A percentile compares a stretch with the other conserved stretches of the same genome.
Conservation (phyloP, 257 asterid species). For the Nemophila menziesii region DNA sequence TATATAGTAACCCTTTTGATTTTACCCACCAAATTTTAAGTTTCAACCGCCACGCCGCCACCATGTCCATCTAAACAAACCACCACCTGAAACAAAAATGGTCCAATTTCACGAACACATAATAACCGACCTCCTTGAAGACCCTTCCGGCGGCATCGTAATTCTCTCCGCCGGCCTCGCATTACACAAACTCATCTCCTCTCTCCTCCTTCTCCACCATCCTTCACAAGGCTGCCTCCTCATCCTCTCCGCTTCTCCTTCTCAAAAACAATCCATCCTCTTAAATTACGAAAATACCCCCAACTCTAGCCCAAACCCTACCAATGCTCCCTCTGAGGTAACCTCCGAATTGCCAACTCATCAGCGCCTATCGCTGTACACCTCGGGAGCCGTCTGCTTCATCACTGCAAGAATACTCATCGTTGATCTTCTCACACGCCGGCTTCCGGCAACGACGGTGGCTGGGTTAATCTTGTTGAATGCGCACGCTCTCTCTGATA, state of each 20-base stretch:
- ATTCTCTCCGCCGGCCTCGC: constrained; percentile 78
- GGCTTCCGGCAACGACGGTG: constrained; percentile 52
- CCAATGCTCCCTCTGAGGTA: constrained; percentile 39
- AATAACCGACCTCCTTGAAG: constrained; percentile 70
- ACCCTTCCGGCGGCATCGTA: constrained; percentile 68
- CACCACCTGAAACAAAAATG: constrained; percentile 22
- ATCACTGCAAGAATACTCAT: constrained; percentile 79
- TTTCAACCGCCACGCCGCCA: neutral
- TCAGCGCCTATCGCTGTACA: constrained; percentile 59
- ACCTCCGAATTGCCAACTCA: constrained; percentile 65
- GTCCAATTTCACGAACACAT: constrained; percentile 77
- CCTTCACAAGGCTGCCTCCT: constrained; percentile 67
- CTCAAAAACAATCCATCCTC: constrained; percentile 44
- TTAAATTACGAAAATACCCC: constrained; percentile 13
- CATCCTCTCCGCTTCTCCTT: constrained; percentile 64
- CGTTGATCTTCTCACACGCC: constrained; percentile 75
- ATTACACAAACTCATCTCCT: constrained; percentile 60
- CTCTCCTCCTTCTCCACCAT: constrained; percentile 75
- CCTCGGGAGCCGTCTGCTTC: constrained; percentile 62
- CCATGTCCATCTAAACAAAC: constrained; percentile 2
- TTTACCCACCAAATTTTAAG: neutral
- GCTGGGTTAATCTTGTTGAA: constrained; percentile 72
- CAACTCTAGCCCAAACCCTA: constrained; percentile 3
- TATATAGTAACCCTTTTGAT: neutral
- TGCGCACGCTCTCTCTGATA: constrained; percentile 74